These are phyloP conservation scores for Nemania serpens DNA, from an alignment of 2,329 filamentous ascomycete species.

Conservation along the genomic window DNA sequence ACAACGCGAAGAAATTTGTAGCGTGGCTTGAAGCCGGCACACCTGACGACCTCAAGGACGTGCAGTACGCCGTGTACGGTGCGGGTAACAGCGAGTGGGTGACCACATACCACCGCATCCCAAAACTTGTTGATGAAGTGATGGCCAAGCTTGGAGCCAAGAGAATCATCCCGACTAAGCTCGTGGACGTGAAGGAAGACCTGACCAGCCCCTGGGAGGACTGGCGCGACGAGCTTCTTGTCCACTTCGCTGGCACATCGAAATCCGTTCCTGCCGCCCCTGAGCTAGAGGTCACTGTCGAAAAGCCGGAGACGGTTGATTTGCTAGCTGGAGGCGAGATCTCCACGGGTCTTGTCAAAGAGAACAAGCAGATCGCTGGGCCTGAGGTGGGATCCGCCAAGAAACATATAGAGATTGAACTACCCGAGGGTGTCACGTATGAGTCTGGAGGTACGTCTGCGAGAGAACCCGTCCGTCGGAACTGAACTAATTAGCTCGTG, in stretches of 20 bases:
- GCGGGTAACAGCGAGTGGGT: conserved; percentile 58
- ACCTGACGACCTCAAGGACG: conserved; percentile 45
- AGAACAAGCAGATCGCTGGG: conserved; percentile 20
- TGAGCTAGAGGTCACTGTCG: conserved; percentile 18
- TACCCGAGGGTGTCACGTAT: conserved; percentile 21
- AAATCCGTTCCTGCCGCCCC: background rate
- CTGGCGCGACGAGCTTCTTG: conserved; percentile 20
- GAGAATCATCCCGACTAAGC: conserved; percentile 30
- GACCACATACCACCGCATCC: conserved; percentile 69
- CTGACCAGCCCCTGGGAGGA: conserved; percentile 21
- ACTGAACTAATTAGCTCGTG: background rate
- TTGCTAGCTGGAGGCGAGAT: conserved; percentile 14
- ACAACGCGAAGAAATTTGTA: conserved; percentile 61
- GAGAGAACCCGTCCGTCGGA: too few relatives aligned
- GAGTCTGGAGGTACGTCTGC: conserved; percentile 25
- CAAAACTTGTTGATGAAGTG: conserved; percentile 62
- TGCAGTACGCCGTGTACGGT: conserved; percentile 61
- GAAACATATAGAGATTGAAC: conserved; percentile 21
- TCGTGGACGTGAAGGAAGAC: conserved; percentile 25
- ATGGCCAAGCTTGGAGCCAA: conserved; percentile 54
- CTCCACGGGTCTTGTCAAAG: conserved; percentile 13
- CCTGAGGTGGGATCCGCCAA: conserved; percentile 23
- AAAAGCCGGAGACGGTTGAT: conserved; percentile 16
- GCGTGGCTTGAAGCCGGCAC: conserved; percentile 55
- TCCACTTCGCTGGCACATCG: background rate